These are phyloP conservation scores for Rhipidocladum racemiflorum DNA, from an alignment of 176 grass and related monocot genomes.

Conservation along the genomic window DNA sequence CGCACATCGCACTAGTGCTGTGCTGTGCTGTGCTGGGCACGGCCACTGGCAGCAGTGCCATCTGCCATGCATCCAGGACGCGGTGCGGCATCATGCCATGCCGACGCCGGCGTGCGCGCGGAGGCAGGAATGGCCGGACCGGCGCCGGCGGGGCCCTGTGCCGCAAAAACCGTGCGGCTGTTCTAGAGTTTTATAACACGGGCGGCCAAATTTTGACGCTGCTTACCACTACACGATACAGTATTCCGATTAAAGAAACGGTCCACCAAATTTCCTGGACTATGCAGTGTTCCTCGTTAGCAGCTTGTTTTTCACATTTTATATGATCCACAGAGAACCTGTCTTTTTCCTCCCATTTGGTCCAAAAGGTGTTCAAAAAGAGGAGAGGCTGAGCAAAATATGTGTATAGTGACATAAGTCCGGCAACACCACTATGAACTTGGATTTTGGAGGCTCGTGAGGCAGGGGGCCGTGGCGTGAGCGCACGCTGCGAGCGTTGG, in stretches of 20 bases:
- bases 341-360: neutral
- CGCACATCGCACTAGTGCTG: neutral
- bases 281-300: neutral
- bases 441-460: neutral
- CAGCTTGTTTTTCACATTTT: neutral
- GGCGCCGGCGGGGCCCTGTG: conserved; percentile 1
- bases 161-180: neutral
- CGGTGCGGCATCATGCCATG: neutral
- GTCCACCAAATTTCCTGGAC: neutral
- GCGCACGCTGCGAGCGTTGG: no score
- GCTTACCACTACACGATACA: neutral
- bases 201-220: neutral
- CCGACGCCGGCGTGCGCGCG: neutral
- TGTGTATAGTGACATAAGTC: no score
- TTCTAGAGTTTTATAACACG: neutral
- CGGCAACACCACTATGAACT: neutral
- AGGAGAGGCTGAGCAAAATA: neutral
- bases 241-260: neutral
- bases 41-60: neutral
- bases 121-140: neutral
- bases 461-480: no score
- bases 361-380: neutral
- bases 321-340: neutral
- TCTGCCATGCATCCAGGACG: neutral
- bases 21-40: neutral